These are phyloP conservation scores for Claviceps sp. DNA, from an alignment of 2,329 filamentous ascomycete species.

Conservation along the genomic window DNA sequence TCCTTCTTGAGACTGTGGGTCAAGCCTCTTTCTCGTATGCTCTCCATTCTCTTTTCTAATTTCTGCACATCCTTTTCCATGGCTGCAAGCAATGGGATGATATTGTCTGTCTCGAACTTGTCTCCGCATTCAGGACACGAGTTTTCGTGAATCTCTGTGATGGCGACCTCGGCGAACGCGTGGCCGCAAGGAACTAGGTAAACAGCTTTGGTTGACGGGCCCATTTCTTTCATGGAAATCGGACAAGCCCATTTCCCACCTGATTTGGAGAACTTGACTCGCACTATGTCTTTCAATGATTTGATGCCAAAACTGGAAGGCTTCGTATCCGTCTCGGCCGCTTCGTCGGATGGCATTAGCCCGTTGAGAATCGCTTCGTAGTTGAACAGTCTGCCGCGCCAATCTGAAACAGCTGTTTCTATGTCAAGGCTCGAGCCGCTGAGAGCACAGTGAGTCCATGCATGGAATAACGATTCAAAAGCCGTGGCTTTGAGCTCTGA, in stretches of 20 bases:
- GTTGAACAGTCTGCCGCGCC: conserved; percentile 75
- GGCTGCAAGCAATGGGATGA: conserved; percentile 70
- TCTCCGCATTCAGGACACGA: conserved; percentile 61
- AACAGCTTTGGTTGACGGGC: conserved; percentile 64
- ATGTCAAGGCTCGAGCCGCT: conserved; percentile 59
- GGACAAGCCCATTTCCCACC: conserved; percentile 65
- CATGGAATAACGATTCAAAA: conserved; percentile 72
- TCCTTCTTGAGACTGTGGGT: conserved; percentile 84
- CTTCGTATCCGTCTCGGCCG: conserved; percentile 24
- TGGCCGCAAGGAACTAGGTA: conserved; percentile 94
- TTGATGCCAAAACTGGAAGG: conserved; percentile 51
- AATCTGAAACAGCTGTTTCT: conserved; percentile 72
- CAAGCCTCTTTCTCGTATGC: conserved; percentile 57
- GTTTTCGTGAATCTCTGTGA: conserved; percentile 62
- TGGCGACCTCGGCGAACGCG: conserved; percentile 76
- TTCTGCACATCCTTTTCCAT: conserved; percentile 56
- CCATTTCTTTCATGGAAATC: conserved; percentile 74
- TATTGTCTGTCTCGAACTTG: conserved; percentile 56
- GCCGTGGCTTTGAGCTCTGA: conserved; percentile 81
- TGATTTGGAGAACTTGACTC: conserved; percentile 54
- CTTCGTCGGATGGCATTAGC: conserved; percentile 45
- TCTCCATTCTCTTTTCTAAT: conserved; percentile 51
- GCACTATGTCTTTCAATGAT: conserved; percentile 73
- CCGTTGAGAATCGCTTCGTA: conserved; percentile 74
- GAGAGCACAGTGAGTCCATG: conserved; percentile 81